Evolutionary conservation across 768 basidiomycete genomes (phyloP).

Genomic region (Rhizopogon sp.): DNA sequence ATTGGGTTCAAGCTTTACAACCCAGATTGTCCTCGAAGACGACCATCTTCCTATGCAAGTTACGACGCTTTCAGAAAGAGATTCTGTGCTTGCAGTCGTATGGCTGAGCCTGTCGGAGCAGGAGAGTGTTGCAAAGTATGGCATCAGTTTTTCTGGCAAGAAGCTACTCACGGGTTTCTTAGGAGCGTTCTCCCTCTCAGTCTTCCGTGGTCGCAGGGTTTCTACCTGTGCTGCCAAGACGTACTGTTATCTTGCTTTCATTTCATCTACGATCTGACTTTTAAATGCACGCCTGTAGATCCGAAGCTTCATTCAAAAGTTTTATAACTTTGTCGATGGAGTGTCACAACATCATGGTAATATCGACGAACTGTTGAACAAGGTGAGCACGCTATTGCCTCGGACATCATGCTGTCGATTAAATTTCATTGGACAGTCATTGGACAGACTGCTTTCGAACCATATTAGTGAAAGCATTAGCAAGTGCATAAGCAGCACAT

Average conservation of each 20-base stretch:
- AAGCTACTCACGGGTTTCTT: constrained; percentile 2
- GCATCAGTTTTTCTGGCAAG: constrained; percentile 1
- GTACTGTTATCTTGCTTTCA: constrained; percentile 30
- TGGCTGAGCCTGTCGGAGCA: constrained; percentile 76
- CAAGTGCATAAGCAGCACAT: constrained; percentile 66
- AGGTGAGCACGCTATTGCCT: constrained; percentile 40
- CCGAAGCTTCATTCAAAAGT: constrained; percentile 86
- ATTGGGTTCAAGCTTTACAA: neutral
- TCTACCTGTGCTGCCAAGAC: constrained; percentile 91
- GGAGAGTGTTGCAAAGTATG: constrained; percentile 51
- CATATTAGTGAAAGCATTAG: constrained; percentile 75
- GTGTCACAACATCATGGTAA: constrained; percentile 88
- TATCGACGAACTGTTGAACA: constrained; percentile 87
- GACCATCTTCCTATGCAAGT: constrained; percentile 87
- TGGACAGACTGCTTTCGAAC: constrained; percentile 76
- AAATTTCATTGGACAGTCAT: constrained; percentile 46
- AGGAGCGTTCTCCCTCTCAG: constrained; percentile 64
- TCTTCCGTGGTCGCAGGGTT: constrained; percentile 94
- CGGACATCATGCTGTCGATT: neutral
- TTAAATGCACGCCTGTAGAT: constrained; percentile 43
- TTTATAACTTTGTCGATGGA: constrained; percentile 95
- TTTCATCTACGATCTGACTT: neutral
- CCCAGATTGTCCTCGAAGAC: constrained; percentile 78
- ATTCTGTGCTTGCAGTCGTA: constrained; percentile 71
- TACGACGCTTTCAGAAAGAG: constrained; percentile 54